phyloP scores from a whole-genome alignment of 805 yeast species.

The Teunomyces stri region DNA sequence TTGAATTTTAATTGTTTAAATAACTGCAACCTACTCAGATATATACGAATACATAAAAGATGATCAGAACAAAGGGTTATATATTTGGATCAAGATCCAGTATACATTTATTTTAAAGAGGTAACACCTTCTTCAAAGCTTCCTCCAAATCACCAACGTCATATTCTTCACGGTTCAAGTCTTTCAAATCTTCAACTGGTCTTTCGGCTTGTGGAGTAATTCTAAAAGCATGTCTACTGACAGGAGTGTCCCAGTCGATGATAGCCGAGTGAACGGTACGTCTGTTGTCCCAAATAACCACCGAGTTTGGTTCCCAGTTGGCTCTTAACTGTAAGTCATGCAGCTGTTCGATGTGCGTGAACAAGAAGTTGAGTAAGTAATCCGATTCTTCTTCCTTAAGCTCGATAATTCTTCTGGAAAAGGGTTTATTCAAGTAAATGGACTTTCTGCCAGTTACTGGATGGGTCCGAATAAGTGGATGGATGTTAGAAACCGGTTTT shows the following conservation, averaged over 20 bases:
- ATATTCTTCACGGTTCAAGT: constrained; percentile 36
- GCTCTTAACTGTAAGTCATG: constrained; percentile 38
- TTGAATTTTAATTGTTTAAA: background rate
- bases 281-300: constrained; percentile 37
- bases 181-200: constrained; percentile 35
- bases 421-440: constrained; percentile 31
- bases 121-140: constrained; percentile 20
- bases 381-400: constrained; percentile 35
- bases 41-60: background rate
- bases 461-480: constrained; percentile 34
- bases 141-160: constrained; percentile 31
- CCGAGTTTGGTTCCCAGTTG: constrained; percentile 35
- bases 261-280: constrained; percentile 34
- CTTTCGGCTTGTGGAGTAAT: constrained; percentile 38
- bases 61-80: background rate
- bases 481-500: constrained; percentile 31
- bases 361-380: constrained; percentile 29
- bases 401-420: constrained; percentile 34
- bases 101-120: background rate
- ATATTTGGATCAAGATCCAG: background rate
- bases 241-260: constrained; percentile 35
- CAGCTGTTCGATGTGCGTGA: constrained; percentile 29
- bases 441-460: constrained; percentile 33
- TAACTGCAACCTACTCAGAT: too few relatives aligned
- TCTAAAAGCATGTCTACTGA: constrained; percentile 35